These are phyloP conservation scores for Cordyceps farinosa DNA, from an alignment of 2,329 filamentous ascomycete genomes.

Conservation along the genomic window DNA sequence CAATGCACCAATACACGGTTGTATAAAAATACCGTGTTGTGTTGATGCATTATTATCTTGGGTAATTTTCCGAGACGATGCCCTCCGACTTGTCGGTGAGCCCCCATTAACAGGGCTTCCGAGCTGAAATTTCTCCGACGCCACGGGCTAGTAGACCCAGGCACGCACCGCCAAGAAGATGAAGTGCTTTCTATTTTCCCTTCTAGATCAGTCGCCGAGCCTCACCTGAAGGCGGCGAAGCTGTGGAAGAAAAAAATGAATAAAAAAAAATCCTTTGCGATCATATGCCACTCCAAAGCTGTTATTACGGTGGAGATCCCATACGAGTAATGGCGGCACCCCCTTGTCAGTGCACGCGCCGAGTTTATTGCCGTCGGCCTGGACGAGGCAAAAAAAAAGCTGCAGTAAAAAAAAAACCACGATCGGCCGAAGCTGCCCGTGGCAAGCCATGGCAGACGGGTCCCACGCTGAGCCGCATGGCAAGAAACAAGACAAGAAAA, in stretches of 20 bases:
- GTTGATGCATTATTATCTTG: background rate
- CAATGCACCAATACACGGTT: no score
- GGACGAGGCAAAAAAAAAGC: background rate
- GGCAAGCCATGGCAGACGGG: conserved; percentile 9
- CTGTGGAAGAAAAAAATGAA: background rate
- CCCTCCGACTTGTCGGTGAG: background rate
- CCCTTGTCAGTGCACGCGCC: background rate
- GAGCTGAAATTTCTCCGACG: conserved; percentile 4
- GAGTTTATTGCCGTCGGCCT: background rate
- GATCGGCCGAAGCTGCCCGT: conserved; percentile 18
- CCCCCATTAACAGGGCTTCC: background rate
- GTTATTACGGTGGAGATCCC: conserved; percentile 7
- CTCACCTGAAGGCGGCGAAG: background rate
- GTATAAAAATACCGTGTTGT: background rate
- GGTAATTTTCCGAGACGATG: background rate
- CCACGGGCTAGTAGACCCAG: background rate
- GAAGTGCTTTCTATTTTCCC: background rate
- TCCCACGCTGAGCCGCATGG: conserved; percentile 17
- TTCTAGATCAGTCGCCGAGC: conserved; percentile 5
- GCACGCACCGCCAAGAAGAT: background rate
- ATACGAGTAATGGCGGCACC: conserved; percentile 12
- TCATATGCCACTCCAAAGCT: conserved; percentile 1
- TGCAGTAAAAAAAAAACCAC: background rate
- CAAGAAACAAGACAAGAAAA: background rate
- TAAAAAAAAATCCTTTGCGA: conserved; percentile 1